Conservation (phyloP, 331 rosid genomes). For the Arachis monticola region DNA sequence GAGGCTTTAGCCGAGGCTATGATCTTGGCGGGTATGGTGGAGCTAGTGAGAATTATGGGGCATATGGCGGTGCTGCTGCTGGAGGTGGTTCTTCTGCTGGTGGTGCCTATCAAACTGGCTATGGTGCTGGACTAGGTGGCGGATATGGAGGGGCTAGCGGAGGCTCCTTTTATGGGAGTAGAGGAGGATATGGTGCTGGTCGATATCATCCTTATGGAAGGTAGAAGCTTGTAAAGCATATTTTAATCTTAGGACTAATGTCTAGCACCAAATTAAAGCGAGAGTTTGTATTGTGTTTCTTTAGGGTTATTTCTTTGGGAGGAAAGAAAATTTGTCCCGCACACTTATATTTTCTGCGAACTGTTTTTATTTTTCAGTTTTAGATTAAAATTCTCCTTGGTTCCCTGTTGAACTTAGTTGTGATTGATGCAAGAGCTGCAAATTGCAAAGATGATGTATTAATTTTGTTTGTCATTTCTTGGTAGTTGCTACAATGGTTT, state of each 20-base stretch:
- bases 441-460: slow-evolving; percentile 46
- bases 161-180: slow-evolving; percentile 81
- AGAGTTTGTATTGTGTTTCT: slow-evolving; percentile 38
- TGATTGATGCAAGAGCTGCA: slow-evolving; percentile 43
- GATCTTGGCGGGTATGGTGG: slow-evolving; percentile 89
- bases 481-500: slow-evolving; percentile 17
- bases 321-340: slow-evolving; percentile 7
- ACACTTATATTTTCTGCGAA: slow-evolving; percentile 22
- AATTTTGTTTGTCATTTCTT: slow-evolving; percentile 26
- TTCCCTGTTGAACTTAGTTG: not conserved
- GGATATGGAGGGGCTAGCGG: slow-evolving; percentile 72
- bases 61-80: slow-evolving; percentile 56
- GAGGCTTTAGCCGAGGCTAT: slow-evolving; percentile 82
- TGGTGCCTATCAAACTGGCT: slow-evolving; percentile 72
- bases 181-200: slow-evolving; percentile 92
- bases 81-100: slow-evolving; percentile 58
- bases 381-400: slow-evolving; percentile 15
- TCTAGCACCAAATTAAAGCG: slow-evolving; percentile 35
- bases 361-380: slow-evolving; percentile 22
- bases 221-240: slow-evolving; percentile 49
- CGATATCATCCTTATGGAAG: slow-evolving; percentile 97
- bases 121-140: slow-evolving; percentile 69
- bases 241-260: slow-evolving; percentile 46
- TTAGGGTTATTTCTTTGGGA: slow-evolving; percentile 15
- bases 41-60: slow-evolving; percentile 77